Percentiles rank a stretch among this genome's conserved stretches.
phyloP scores from a whole-genome alignment of 169 alveolate genomes.

The Plasmodium vivax region DNA sequence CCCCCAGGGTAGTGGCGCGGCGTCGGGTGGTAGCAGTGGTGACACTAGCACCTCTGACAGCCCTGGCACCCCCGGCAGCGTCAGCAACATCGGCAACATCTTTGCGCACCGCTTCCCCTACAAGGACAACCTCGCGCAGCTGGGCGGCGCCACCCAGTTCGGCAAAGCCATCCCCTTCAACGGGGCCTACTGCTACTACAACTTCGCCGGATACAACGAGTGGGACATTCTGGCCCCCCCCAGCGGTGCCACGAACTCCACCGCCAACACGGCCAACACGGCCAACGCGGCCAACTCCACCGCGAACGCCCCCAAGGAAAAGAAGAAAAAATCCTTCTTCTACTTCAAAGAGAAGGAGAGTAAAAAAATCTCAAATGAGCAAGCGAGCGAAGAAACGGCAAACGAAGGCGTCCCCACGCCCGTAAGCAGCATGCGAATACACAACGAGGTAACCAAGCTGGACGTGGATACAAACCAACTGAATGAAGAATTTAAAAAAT shows the following conservation, averaged over 20 bases:
- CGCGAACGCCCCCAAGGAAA: not conserved
- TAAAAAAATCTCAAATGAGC: slow-evolving; percentile 1
- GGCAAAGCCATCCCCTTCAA: slow-evolving; percentile 17
- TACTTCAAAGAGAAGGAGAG: slow-evolving; percentile 20
- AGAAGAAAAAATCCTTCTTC: slow-evolving; percentile 18
- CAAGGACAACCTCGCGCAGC: slow-evolving; percentile 1
- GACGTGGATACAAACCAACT: slow-evolving; percentile 18
- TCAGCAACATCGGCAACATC: slow-evolving; percentile 12
- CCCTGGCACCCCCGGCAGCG: too few relatives aligned
- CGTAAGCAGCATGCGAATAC: not conserved
- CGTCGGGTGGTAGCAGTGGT: too few relatives aligned
- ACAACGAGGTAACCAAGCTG: slow-evolving; percentile 10
- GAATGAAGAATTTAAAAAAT: not conserved
- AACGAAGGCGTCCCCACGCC: not conserved
- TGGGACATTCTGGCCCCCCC: not conserved
- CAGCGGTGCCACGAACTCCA: not conserved
- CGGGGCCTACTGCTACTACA: slow-evolving; percentile 11
- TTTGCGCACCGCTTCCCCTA: slow-evolving; percentile 28
- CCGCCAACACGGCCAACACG: not conserved
- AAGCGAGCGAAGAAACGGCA: not conserved
- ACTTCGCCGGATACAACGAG: slow-evolving; percentile 46
- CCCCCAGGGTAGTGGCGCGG: not conserved
- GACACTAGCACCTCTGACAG: too few relatives aligned
- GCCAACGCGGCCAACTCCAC: not conserved
- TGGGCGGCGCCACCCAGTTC: not conserved